Evolutionary conservation across 306 rosid genomes (phyloP).

Genomic region (Geum urbanum): DNA sequence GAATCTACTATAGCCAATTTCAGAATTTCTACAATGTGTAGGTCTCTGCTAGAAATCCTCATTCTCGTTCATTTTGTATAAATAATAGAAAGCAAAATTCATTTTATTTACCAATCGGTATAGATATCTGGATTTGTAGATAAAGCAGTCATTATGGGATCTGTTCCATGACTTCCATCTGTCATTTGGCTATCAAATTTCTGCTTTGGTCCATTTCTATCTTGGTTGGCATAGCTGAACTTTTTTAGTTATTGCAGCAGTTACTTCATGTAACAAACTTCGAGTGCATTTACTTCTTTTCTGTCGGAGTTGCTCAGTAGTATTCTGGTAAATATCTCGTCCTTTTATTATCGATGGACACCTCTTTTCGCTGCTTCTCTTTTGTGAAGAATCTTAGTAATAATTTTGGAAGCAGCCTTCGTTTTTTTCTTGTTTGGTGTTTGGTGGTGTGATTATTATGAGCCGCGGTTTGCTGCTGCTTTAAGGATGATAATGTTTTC

Average conservation of each 20-base stretch:
- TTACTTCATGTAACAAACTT: not conserved
- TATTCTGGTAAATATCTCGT: conserved; percentile 1
- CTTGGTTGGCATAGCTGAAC: conserved; percentile 11
- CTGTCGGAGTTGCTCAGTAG: conserved; percentile 1
- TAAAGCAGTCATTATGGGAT: conserved; percentile 14
- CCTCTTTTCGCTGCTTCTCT: not conserved
- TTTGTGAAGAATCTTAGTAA: not conserved
- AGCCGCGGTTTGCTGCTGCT: conserved; percentile 34
- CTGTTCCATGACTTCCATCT: conserved; percentile 4
- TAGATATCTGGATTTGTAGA: conserved; percentile 22
- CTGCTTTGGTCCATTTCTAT: not conserved
- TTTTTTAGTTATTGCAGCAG: conserved; percentile 10
- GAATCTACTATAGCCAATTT: conserved; percentile 6
- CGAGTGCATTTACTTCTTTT: conserved; percentile 7
- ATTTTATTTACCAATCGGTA: not conserved
- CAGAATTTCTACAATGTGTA: conserved; percentile 13
- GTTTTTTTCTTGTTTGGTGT: conserved; percentile 17
- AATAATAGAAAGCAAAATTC: conserved; percentile 17
- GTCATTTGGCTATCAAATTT: conserved; percentile 18
- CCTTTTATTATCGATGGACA: not conserved
- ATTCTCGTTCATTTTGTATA: conserved; percentile 21
- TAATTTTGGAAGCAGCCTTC: not conserved
- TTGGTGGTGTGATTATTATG: conserved; percentile 25
- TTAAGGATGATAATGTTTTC: conserved; percentile 31
- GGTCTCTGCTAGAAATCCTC: not conserved